Conservation (phyloP, 2,329 filamentous ascomycete species). For the Neopestalotiopsis clavispora region DNA sequence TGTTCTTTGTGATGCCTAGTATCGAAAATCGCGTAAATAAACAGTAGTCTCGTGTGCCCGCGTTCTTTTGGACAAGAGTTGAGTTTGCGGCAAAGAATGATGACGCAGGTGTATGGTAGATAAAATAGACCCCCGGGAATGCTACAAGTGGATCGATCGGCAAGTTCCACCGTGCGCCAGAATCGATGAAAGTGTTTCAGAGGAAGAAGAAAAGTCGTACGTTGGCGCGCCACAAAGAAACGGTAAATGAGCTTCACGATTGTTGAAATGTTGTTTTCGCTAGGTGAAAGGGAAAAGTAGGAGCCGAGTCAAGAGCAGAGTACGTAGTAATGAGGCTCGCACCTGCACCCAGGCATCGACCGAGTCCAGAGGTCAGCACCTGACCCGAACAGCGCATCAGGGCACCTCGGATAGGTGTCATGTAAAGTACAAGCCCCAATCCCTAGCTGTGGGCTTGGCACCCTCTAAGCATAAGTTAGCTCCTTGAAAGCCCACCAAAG, state of each 20-base stretch:
- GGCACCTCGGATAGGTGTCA: slow-evolving; percentile 7
- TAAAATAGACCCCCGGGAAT: background rate
- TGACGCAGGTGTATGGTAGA: background rate
- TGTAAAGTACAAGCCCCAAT: slow-evolving; percentile 12
- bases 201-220: slow-evolving; percentile 8
- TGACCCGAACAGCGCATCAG: slow-evolving; percentile 5
- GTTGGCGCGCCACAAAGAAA: slow-evolving; percentile 5
- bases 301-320: background rate
- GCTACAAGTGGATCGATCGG: background rate
- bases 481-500: background rate
- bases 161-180: background rate
- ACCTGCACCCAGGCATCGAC: background rate
- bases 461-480: slow-evolving; percentile 13
- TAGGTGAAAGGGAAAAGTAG: background rate
- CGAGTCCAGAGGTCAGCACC: background rate
- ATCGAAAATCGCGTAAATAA: slow-evolving; percentile 14
- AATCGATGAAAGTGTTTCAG: slow-evolving; percentile 11
- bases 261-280: background rate
- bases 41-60: background rate
- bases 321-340: background rate
- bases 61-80: slow-evolving; percentile 2
- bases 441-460: slow-evolving; percentile 9
- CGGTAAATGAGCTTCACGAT: background rate
- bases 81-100: background rate
- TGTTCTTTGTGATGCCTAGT: background rate